phyloP scores from a whole-genome alignment of 805 yeast species.

The Zygoascus ofunaensis region DNA sequence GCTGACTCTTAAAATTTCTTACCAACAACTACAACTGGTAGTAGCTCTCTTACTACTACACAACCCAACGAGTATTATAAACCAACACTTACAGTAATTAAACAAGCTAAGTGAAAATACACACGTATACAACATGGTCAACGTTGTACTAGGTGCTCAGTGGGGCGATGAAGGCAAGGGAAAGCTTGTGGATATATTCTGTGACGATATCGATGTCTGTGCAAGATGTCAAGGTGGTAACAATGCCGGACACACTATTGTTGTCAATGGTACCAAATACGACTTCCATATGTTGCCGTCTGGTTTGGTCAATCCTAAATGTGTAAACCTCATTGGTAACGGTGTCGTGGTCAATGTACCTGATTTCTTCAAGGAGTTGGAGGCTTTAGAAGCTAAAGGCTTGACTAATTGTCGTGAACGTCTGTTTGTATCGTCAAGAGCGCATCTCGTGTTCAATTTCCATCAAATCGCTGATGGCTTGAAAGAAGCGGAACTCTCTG shows the following conservation, averaged over 20 bases:
- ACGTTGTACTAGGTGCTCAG: slow-evolving; percentile 95
- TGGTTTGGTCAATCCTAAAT: slow-evolving; percentile 90
- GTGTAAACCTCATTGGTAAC: slow-evolving; percentile 82
- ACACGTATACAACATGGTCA: slow-evolving; percentile 55
- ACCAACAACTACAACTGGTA: too few species aligned
- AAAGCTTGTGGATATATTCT: slow-evolving; percentile 86
- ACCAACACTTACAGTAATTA: too few species aligned
- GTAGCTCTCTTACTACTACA: too few species aligned
- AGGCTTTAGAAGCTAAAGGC: slow-evolving; percentile 73
- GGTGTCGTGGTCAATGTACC: slow-evolving; percentile 97
- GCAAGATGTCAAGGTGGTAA: slow-evolving; percentile 98
- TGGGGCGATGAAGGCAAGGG: slow-evolving; percentile 99
- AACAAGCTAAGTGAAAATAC: too few species aligned
- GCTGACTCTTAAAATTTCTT: too few species aligned
- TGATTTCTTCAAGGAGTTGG: slow-evolving; percentile 80
- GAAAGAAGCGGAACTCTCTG: slow-evolving; percentile 85
- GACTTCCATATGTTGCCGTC: slow-evolving; percentile 99
- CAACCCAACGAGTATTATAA: too few species aligned
- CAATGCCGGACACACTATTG: slow-evolving; percentile 98
- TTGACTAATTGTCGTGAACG: slow-evolving; percentile 61
- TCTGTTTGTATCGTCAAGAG: slow-evolving; percentile 82
- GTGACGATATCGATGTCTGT: slow-evolving; percentile 92
- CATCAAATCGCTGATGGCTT: slow-evolving; percentile 95
- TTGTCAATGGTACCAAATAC: slow-evolving; percentile 76
- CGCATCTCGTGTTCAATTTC: slow-evolving; percentile 94